phyloP scores from a whole-genome alignment of 805 yeast species.

The Peterozyma toletana region DNA sequence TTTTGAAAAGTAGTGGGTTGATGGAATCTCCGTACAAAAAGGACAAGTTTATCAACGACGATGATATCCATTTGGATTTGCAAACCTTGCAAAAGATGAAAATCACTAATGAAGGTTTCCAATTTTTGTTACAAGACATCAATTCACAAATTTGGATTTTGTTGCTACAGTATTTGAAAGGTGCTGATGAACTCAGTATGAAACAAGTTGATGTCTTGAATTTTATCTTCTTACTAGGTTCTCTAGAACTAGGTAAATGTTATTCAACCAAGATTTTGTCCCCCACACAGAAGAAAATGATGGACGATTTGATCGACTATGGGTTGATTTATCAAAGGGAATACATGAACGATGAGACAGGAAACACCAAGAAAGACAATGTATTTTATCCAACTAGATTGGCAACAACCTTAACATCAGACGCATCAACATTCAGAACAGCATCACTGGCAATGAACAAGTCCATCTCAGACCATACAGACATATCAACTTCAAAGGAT shows the following conservation, averaged over 20 bases:
- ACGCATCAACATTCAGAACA: constrained; percentile 59
- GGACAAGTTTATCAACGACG: constrained; percentile 4
- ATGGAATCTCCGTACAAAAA: constrained; percentile 61
- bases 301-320: constrained; percentile 84
- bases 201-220: constrained; percentile 94
- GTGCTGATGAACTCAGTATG: constrained; percentile 81
- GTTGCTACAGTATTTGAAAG: constrained; percentile 75
- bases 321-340: constrained; percentile 65
- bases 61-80: constrained; percentile 3
- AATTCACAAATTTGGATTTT: constrained; percentile 95
- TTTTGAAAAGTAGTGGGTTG: constrained; percentile 73
- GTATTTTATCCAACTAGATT: constrained; percentile 85
- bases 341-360: constrained; percentile 7
- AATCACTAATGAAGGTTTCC: constrained; percentile 91
- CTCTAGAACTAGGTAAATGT: constrained; percentile 84
- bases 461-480: constrained; percentile 37
- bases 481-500: constrained; percentile 14
- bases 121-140: constrained; percentile 85
- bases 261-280: constrained; percentile 66
- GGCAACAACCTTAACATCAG: constrained; percentile 87
- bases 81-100: constrained; percentile 30
- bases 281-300: constrained; percentile 77
- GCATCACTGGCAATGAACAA: constrained; percentile 74
- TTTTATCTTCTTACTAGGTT: constrained; percentile 89
- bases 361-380: constrained; percentile 32